Conservation (phyloP, 441 rosid genomes). For the Croton laevigatus region DNA sequence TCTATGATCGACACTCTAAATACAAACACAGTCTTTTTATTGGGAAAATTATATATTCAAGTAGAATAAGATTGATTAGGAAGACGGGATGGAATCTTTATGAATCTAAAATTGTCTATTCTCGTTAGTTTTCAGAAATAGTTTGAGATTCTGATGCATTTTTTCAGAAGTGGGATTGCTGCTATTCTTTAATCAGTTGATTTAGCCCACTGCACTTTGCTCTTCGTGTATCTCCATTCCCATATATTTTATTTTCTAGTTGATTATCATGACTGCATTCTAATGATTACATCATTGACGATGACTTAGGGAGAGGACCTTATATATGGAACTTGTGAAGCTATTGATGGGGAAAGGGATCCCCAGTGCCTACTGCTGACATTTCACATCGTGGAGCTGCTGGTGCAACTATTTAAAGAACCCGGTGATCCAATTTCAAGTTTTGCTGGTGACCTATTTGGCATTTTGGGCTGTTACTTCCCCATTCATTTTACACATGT, state of each 20-base stretch:
- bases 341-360: constrained; percentile 88
- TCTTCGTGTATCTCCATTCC: not conserved
- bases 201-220: not conserved
- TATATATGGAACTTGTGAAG: constrained; percentile 66
- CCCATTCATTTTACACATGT: constrained; percentile 95
- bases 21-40: not conserved
- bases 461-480: constrained; percentile 68
- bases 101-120: not conserved
- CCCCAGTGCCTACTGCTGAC: constrained; percentile 78
- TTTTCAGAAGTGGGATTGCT: not conserved
- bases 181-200: not conserved
- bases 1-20: not conserved
- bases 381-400: constrained; percentile 72
- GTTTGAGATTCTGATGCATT: not conserved
- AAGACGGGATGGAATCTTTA: not conserved
- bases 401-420: constrained; percentile 61
- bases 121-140: not conserved
- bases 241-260: not conserved
- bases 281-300: constrained; percentile 23
- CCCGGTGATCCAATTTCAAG: constrained; percentile 60
- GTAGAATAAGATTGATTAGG: constrained; percentile 3
- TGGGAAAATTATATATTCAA: not conserved
- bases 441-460: constrained; percentile 58
- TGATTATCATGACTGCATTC: not conserved
- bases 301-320: constrained; percentile 53